phyloP scores from a whole-genome alignment of 1,284 basidiomycete genomes.

The Leccinum pachyderme region DNA sequence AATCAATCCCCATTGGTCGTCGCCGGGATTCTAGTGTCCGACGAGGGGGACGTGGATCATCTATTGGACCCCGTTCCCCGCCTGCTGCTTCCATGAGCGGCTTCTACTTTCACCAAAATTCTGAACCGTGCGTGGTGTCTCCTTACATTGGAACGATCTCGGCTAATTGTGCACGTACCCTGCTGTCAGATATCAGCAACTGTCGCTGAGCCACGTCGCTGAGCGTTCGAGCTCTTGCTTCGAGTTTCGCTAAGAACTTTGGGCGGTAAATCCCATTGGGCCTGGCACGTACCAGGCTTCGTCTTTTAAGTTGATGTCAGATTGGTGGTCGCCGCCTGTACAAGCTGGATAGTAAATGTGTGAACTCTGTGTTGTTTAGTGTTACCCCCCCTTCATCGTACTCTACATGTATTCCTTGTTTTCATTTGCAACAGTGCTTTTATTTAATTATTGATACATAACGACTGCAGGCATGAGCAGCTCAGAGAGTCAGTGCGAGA shows the following conservation, averaged over 20 bases:
- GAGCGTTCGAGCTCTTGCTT: constrained; percentile 58
- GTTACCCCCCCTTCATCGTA: constrained; percentile 21
- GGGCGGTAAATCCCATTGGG: constrained; percentile 5
- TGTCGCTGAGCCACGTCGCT: constrained; percentile 58
- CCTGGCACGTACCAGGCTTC: not conserved
- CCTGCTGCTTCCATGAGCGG: constrained; percentile 77
- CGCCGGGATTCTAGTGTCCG: constrained; percentile 48
- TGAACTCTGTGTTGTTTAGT: constrained; percentile 16
- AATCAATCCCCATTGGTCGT: constrained; percentile 35
- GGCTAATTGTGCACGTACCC: constrained; percentile 13
- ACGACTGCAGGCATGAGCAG: not conserved
- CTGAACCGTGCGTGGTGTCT: constrained; percentile 68
- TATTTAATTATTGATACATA: not conserved
- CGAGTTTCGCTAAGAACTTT: constrained; percentile 56
- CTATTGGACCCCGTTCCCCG: constrained; percentile 39
- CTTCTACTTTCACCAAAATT: constrained; percentile 93
- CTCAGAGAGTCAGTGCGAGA: too few relatives aligned
- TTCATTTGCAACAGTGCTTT: not conserved
- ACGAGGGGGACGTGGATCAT: constrained; percentile 38
- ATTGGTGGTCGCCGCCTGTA: constrained; percentile 1
- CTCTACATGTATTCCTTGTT: constrained; percentile 26
- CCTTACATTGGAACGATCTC: constrained; percentile 7
- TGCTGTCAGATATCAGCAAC: constrained; percentile 58
- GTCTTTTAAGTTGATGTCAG: constrained; percentile 4
- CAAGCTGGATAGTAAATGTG: constrained; percentile 15